Conservation (phyloP, 2,329 filamentous ascomycete genomes). For the Pseudocercospora musae region DNA sequence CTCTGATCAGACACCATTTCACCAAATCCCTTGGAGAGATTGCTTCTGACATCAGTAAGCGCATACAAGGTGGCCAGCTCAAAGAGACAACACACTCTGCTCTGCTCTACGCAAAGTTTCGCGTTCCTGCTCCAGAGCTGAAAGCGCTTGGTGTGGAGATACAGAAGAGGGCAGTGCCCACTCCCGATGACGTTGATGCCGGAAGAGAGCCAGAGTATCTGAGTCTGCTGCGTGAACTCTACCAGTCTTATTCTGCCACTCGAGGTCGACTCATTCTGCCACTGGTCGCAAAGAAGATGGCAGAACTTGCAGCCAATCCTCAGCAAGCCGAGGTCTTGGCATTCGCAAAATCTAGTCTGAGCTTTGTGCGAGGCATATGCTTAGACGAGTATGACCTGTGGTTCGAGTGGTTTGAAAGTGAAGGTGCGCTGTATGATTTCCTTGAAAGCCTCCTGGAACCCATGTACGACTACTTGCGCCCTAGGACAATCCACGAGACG, state of each 20-base stretch:
- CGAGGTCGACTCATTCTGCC: slow-evolving; percentile 59
- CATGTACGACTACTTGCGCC: slow-evolving; percentile 63
- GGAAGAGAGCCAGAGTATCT: slow-evolving; percentile 64
- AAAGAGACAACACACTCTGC: slow-evolving; percentile 71
- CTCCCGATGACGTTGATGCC: slow-evolving; percentile 40
- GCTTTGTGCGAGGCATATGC: slow-evolving; percentile 63
- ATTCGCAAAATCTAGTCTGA: slow-evolving; percentile 62
- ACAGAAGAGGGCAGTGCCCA: slow-evolving; percentile 61
- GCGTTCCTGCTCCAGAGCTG: slow-evolving; percentile 62
- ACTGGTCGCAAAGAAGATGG: slow-evolving; percentile 60
- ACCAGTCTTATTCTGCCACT: slow-evolving; percentile 60
- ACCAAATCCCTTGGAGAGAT: slow-evolving; percentile 61
- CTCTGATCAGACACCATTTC: slow-evolving; percentile 65
- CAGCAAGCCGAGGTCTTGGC: slow-evolving; percentile 62
- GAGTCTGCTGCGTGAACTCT: slow-evolving; percentile 62
- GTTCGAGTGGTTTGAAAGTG: slow-evolving; percentile 64
- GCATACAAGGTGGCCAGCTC: slow-evolving; percentile 63
- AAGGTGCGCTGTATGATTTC: slow-evolving; percentile 62
- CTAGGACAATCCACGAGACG: slow-evolving; percentile 64
- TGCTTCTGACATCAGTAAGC: slow-evolving; percentile 59
- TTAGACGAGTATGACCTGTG: slow-evolving; percentile 66
- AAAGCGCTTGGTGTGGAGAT: slow-evolving; percentile 66
- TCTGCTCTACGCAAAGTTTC: slow-evolving; percentile 67
- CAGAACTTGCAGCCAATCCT: slow-evolving; percentile 55
- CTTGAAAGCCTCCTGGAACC: slow-evolving; percentile 66